These are phyloP conservation scores for Citrus sp. DNA, from an alignment of 345 rosid genomes.

Conservation along the genomic window DNA sequence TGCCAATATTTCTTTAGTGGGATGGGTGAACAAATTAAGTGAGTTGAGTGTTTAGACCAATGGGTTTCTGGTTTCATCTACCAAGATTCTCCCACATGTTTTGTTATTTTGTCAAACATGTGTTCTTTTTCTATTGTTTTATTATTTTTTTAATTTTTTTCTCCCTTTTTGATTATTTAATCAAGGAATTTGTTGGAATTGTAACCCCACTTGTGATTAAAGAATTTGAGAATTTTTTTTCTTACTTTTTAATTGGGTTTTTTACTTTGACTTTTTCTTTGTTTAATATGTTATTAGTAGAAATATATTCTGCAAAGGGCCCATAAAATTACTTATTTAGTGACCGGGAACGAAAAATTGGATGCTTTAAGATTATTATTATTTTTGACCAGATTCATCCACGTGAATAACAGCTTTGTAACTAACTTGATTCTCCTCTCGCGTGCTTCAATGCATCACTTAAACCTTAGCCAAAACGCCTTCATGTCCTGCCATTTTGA, in stretches of 20 bases:
- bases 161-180: neutral
- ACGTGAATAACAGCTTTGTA: too few species aligned
- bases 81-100: neutral
- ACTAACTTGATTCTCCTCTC: too few species aligned
- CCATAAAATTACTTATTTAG: too few species aligned
- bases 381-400: too few species aligned
- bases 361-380: too few species aligned
- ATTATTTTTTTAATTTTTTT: neutral
- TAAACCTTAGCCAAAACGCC: too few species aligned
- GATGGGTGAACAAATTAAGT: neutral
- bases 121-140: neutral
- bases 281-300: neutral
- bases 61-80: neutral
- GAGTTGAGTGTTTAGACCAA: neutral
- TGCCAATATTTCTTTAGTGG: neutral
- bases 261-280: neutral
- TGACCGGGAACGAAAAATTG: too few species aligned
- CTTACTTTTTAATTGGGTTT: neutral
- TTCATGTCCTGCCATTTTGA: too few species aligned
- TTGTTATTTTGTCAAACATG: neutral
- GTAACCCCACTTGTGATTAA: neutral
- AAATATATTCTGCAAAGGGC: too few species aligned
- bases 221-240: neutral
- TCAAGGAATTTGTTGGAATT: neutral
- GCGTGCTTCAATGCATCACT: too few species aligned